Evolutionary conservation across 495 filamentous ascomycete genomes (phyloP), one percentile per base, ranked within the genome.

Genomic region (Clavariopsis aquatica): DNA sequence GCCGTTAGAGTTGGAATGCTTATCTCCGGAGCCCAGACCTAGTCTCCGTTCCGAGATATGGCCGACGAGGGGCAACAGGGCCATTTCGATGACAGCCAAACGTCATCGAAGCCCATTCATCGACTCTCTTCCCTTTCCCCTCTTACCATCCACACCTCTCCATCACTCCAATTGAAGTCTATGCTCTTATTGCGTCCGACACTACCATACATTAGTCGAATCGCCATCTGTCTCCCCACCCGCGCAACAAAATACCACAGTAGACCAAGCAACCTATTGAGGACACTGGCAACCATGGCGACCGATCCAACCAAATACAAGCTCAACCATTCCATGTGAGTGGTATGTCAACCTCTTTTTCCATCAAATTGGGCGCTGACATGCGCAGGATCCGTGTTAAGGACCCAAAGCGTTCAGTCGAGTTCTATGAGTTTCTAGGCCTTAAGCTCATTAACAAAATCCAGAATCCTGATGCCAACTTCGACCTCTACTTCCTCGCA

Each of bases 361-460:
- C 4, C 9, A n/a, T 15, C 9, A 17, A 3, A 43, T n/a, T 43
- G 38, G 38, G 38, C 38, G 24, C 51, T 54, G 26, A 54, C 12
- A 31, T 31, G 51, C 51, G 24, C 60, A 96, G 93, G 93, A 77
- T 96, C 69, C 86, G 94, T 76, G 90, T 97, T 73, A 98, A 97
- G 77, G 92, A 98, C 76, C 94, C 94, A 2, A 86, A 92, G 74
- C 83, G 80, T 71, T 96, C 91, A 85, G 87, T 97, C 78, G 89
- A 94, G 69, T 98, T 91, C 81, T 98, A 98, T 77, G 84, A 96
- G 68, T 89, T 91, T 79, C 89, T 98, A 17, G 94, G 94, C 69
- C 85, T 98, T 81, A 91, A 79, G 75, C 78, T 92, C 70, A 83
- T 98, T 75, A 84, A 89, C 65, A 89, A 90, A 72, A 80, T 92